phyloP scores from a whole-genome alignment of 208 protist genomes.

The Trypanosoma congolense region DNA sequence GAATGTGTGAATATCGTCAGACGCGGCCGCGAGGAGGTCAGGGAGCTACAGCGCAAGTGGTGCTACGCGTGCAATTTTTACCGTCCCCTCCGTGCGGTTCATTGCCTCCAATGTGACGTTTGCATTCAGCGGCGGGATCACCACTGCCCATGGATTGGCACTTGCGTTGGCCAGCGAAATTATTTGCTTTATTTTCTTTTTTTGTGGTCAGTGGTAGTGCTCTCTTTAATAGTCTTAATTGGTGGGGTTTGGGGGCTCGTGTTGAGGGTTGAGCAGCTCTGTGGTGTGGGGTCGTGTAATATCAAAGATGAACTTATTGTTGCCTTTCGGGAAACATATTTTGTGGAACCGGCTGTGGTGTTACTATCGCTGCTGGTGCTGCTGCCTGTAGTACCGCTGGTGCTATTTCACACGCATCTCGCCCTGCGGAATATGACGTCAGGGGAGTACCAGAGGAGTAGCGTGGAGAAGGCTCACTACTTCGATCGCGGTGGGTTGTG shows the following conservation, averaged over 20 bases:
- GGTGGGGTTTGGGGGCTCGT: constrained; percentile 44
- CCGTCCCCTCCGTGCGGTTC: constrained; percentile 68
- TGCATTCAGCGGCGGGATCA: constrained; percentile 88
- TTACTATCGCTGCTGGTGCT: constrained; percentile 34
- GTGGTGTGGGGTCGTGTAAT: not conserved
- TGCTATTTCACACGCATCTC: constrained; percentile 61
- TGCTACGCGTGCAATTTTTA: constrained; percentile 84
- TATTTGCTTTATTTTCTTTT: constrained; percentile 73
- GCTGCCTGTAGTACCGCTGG: constrained; percentile 40
- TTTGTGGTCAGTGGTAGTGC: constrained; percentile 44
- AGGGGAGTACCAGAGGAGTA: constrained; percentile 29
- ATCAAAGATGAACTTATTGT: constrained; percentile 20
- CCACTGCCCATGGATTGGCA: constrained; percentile 91
- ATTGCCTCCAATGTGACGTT: constrained; percentile 86
- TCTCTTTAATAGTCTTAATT: constrained; percentile 39
- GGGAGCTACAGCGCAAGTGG: constrained; percentile 48
- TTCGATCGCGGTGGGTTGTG: constrained; percentile 50
- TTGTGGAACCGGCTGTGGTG: constrained; percentile 61
- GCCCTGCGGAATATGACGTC: constrained; percentile 66
- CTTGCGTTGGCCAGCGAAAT: constrained; percentile 84
- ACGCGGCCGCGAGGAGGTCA: constrained; percentile 20
- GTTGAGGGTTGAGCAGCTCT: constrained; percentile 2
- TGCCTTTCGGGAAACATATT: constrained; percentile 58
- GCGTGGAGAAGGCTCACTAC: constrained; percentile 24
- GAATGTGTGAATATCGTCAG: constrained; percentile 29